phyloP scores from a whole-genome alignment of 1,284 basidiomycete genomes.

The Fomitopsis betulina region DNA sequence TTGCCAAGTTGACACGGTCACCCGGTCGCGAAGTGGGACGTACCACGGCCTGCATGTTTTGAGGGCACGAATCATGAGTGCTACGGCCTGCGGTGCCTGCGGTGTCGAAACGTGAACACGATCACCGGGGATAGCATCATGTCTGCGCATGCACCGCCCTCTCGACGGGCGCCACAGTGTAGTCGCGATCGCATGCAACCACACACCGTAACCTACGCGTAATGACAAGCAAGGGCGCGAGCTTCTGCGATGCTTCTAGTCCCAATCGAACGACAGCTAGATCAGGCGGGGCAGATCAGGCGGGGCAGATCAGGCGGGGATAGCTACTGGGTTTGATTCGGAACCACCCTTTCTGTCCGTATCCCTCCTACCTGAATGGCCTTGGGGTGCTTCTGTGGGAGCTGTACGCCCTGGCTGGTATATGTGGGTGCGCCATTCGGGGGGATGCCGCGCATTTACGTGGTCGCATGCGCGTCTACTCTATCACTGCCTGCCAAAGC shows the following conservation, averaged over 20 bases:
- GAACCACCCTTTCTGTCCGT: not conserved
- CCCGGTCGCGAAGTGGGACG: not conserved
- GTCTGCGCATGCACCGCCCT: not conserved
- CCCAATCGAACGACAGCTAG: not conserved
- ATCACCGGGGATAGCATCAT: not conserved
- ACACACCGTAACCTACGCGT: not conserved
- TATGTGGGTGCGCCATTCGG: not conserved
- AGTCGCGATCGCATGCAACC: not conserved
- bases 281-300: not conserved
- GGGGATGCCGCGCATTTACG: not conserved
- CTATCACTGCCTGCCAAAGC: not conserved
- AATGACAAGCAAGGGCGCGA: not conserved
- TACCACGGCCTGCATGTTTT: not conserved
- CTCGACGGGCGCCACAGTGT: not conserved
- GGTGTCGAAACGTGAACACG: not conserved
- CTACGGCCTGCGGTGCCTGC: not conserved
- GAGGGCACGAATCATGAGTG: not conserved
- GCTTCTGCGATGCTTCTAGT: too few relatives aligned
- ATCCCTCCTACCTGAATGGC: not conserved
- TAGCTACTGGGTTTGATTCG: not conserved
- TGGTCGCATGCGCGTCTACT: not conserved
- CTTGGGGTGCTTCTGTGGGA: not conserved
- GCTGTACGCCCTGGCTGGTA: not conserved
- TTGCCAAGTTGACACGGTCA: not conserved
- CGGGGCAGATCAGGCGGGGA: not conserved